Evolutionary conservation across 2,329 filamentous ascomycete genomes (phyloP).

Genomic region (Bipolaris gigantea): DNA sequence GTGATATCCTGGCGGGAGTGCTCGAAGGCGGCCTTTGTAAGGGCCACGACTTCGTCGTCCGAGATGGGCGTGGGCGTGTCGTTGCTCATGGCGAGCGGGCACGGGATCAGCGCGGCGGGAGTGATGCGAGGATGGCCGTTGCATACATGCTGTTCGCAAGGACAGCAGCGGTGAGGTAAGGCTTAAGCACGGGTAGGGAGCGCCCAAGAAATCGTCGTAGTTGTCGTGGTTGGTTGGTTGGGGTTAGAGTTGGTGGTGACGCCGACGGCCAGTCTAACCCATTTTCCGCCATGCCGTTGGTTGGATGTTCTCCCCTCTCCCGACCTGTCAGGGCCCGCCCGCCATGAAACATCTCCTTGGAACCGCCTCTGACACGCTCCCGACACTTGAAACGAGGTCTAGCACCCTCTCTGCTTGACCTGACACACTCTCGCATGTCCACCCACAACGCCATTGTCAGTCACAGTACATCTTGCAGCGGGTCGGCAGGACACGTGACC

Average conservation of each 20-base stretch:
- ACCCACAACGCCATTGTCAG: not conserved
- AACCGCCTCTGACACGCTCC: conserved; percentile 15
- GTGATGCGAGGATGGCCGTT: not conserved
- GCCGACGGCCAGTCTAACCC: conserved; percentile 6
- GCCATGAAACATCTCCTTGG: conserved; percentile 16
- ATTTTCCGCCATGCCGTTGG: conserved; percentile 2
- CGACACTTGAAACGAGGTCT: conserved; percentile 8
- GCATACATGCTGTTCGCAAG: conserved; percentile 15
- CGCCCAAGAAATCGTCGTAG: not conserved
- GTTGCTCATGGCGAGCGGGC: conserved; percentile 43
- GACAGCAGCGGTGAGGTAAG: conserved; percentile 6
- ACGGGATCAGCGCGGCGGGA: conserved; percentile 11
- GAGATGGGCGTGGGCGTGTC: conserved; percentile 54
- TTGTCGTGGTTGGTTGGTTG: not conserved
- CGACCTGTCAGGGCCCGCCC: conserved; percentile 13
- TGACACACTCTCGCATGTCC: not conserved
- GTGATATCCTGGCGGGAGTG: conserved; percentile 67
- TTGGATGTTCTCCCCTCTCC: not conserved
- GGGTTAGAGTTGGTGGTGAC: not conserved
- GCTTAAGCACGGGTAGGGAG: not conserved
- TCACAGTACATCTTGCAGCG: not conserved
- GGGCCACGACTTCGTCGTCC: conserved; percentile 64
- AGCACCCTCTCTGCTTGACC: not conserved
- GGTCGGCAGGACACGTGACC: not conserved
- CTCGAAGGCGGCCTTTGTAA: conserved; percentile 69